Base-by-base conservation (phyloP, 805 yeast species). In the Monosporozyma unispora region DNA sequence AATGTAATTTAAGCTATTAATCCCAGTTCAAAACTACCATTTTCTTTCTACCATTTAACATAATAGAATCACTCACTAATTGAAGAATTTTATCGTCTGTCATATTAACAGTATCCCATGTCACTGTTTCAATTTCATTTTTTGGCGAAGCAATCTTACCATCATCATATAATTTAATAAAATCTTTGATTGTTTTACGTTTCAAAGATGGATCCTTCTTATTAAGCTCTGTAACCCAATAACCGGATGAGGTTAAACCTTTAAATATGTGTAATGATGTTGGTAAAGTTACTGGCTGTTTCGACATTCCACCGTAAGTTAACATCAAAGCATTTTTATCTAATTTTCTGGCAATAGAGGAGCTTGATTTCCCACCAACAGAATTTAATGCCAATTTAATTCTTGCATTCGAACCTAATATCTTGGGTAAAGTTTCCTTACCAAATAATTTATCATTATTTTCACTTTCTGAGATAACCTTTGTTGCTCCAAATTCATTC, bases 221-320 rank as follows among this genome's bases (percentile, higher is more conserved):
- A 46, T 78, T 73, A 71, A 80, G 80, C 42, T 72, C 80, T 11
- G 96, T 85, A 50, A 89, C 81, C 99, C 99, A 93, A 71, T 86
- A 93, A 0, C 99, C 99, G 27, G 81, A 78, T 48, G 89, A 81
- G 5, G 84, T 81, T 49, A 93, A 68, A 61, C 90, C 85, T 68
- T 91, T 93, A 74, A 93, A 93, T 55, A 93, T 90, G 62, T 87
- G 87, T 52, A 87, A 70, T 0, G 95, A 80, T 0, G 96, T 88
- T 38, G 98, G 96, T 49, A 93, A 68, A n/a, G 79, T 77, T 10
- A 93, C 95, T 1, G 99, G 99, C 69, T 87, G 90, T 74, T 83
- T 81, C 3, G 97, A 87, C 99, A 93, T 93, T 37, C 96, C 98
- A 31, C 99, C 99, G 62, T 93, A 93, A 1, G 98, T 88, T 57